phyloP scores from a whole-genome alignment of 805 yeast species.

The Wickerhamomyces bisporus region DNA sequence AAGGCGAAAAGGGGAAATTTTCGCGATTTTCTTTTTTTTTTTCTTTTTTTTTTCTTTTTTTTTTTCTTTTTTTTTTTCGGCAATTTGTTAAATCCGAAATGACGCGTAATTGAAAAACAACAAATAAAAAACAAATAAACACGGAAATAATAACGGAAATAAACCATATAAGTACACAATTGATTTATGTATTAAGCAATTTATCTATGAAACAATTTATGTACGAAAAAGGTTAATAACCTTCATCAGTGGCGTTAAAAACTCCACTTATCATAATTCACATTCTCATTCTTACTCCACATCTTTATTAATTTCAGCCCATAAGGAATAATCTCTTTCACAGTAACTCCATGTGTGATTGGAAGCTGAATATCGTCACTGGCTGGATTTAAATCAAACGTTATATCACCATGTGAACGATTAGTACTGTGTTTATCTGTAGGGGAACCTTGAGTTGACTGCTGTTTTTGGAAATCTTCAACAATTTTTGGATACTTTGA shows the following conservation, averaged over 20 bases:
- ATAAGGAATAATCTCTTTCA: conserved; percentile 8
- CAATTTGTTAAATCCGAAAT: too few relatives aligned
- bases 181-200: too few relatives aligned
- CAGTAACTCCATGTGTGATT: conserved; percentile 1
- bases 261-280: neutral
- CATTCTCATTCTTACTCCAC: conserved; percentile 8
- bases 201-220: too few relatives aligned
- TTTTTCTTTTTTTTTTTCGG: too few relatives aligned
- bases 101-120: too few relatives aligned
- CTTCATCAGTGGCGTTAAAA: neutral
- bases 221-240: too few relatives aligned
- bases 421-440: neutral
- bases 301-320: conserved; percentile 5
- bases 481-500: conserved; percentile 10
- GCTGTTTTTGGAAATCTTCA: conserved; percentile 1
- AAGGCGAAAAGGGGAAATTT: neutral
- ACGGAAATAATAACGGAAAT: too few relatives aligned
- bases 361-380: conserved; percentile 9
- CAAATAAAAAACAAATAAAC: too few relatives aligned
- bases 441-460: neutral
- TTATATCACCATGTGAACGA: too few relatives aligned
- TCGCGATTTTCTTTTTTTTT: neutral
- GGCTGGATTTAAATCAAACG: neutral
- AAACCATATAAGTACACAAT: too few relatives aligned
- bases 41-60: too few relatives aligned